Conservation (phyloP, 2,329 filamentous ascomycete genomes). For the Clonostachys chloroleuca region DNA sequence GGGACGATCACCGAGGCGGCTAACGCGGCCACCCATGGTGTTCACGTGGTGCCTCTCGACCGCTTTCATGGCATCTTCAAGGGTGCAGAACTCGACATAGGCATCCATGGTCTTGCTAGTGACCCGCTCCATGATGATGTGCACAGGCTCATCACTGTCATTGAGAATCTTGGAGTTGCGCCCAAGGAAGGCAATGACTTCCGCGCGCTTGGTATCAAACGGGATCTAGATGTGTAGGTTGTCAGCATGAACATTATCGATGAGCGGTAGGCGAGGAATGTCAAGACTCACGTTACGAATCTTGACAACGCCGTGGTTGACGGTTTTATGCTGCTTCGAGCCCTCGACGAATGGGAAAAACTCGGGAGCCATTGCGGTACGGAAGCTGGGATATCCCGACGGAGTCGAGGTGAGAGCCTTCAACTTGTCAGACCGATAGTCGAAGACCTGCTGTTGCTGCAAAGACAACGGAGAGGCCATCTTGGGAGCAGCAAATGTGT, state of each 20-base stretch:
- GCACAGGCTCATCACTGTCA: constrained; percentile 50
- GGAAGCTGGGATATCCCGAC: constrained; percentile 23
- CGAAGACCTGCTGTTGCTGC: neutral
- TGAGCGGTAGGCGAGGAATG: too few species aligned
- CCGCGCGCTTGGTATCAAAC: constrained; percentile 45
- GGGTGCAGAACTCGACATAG: constrained; percentile 51
- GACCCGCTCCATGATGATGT: constrained; percentile 62
- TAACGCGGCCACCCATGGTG: constrained; percentile 28
- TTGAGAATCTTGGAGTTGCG: constrained; percentile 50
- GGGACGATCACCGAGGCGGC: constrained; percentile 51
- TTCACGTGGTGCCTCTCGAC: constrained; percentile 42
- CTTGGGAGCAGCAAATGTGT: neutral
- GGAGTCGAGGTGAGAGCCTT: constrained; percentile 24
- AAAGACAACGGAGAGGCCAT: neutral
- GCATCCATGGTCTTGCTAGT: constrained; percentile 59
- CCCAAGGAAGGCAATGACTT: constrained; percentile 55
- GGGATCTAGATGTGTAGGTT: constrained; percentile 39
- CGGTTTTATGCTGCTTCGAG: constrained; percentile 17
- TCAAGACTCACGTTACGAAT: constrained; percentile 41
- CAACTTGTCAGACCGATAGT: constrained; percentile 27
- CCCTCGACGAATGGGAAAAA: constrained; percentile 44
- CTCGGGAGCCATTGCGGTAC: constrained; percentile 24
- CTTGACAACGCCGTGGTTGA: constrained; percentile 38
- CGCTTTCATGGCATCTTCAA: constrained; percentile 47
- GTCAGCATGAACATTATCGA: too few species aligned